phyloP scores from a whole-genome alignment of 2,329 filamentous ascomycete species.

The Cladobotryum protrusum region DNA sequence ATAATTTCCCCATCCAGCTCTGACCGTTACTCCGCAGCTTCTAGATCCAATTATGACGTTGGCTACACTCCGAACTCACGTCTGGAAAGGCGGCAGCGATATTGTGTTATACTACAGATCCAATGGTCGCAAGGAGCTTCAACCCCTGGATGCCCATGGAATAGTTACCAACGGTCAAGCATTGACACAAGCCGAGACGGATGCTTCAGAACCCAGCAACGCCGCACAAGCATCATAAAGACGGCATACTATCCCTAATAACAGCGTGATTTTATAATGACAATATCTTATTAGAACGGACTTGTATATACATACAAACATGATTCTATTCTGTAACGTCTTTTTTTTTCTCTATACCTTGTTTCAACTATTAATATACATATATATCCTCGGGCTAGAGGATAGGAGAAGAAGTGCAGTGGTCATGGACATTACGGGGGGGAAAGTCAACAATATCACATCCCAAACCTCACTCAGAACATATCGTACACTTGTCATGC shows the following conservation, averaged over 20 bases:
- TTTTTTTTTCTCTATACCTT: background rate
- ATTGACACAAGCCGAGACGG: background rate
- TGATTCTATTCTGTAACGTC: background rate
- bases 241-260: background rate
- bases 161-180: background rate
- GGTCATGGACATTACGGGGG: background rate
- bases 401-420: background rate
- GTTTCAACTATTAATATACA: background rate
- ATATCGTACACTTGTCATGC: background rate
- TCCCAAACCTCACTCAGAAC: conserved; percentile 13
- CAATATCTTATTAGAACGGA: no score
- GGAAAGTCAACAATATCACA: no score
- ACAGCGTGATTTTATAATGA: conserved; percentile 3
- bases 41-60: conserved; percentile 82
- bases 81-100: conserved; percentile 95
- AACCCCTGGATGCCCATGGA: background rate
- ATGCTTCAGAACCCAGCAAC: conserved; percentile 1
- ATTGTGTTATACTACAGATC: conserved; percentile 85
- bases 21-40: conserved; percentile 35
- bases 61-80: conserved; percentile 82
- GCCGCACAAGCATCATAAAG: background rate
- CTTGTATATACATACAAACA: background rate
- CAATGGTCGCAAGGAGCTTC: conserved; percentile 71
- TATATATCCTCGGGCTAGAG: conserved; percentile 5
- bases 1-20: background rate